Conservation (phyloP, 192 early-diverging fungal species). For the Linnemannia zychae region DNA sequence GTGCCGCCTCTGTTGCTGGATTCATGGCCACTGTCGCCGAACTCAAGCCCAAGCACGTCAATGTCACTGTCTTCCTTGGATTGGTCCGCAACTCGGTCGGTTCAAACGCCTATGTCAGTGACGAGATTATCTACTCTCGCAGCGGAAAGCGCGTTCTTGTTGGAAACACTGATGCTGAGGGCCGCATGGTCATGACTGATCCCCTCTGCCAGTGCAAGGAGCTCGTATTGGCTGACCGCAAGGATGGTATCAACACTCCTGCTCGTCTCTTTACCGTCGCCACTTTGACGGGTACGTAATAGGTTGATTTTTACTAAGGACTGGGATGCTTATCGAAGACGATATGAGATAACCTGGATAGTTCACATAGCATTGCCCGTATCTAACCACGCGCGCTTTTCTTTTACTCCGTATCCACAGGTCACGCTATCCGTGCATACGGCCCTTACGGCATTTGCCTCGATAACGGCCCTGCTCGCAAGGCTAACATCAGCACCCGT, state of each 20-base stretch:
- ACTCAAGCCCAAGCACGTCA: conserved; percentile 73
- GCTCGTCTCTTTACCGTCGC: conserved; percentile 83
- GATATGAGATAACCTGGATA: too few relatives aligned
- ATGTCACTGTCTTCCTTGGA: conserved; percentile 79
- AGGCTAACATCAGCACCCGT: conserved; percentile 69
- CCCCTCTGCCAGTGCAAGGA: conserved; percentile 82
- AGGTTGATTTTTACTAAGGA: background rate
- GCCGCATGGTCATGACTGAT: conserved; percentile 91
- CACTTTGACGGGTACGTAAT: conserved; percentile 77
- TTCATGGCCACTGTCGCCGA: conserved; percentile 81
- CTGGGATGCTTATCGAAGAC: too few relatives aligned
- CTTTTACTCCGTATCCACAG: background rate
- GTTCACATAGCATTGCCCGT: background rate
- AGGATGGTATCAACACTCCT: conserved; percentile 55
- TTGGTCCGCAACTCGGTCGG: conserved; percentile 90
- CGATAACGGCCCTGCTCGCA: conserved; percentile 83
- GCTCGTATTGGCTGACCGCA: conserved; percentile 71
- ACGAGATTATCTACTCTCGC: conserved; percentile 85
- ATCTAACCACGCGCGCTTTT: background rate
- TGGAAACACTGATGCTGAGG: conserved; percentile 93
- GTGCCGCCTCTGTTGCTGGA: conserved; percentile 86
- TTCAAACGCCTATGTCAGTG: conserved; percentile 83
- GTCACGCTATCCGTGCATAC: conserved; percentile 84
- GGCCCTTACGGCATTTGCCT: conserved; percentile 82
- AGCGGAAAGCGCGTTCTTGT: conserved; percentile 83